A percentile compares a stretch with the other conserved stretches of the same genome.
Conservation (phyloP, 352 stramenopile species). For the Phytophthora megakarya region DNA sequence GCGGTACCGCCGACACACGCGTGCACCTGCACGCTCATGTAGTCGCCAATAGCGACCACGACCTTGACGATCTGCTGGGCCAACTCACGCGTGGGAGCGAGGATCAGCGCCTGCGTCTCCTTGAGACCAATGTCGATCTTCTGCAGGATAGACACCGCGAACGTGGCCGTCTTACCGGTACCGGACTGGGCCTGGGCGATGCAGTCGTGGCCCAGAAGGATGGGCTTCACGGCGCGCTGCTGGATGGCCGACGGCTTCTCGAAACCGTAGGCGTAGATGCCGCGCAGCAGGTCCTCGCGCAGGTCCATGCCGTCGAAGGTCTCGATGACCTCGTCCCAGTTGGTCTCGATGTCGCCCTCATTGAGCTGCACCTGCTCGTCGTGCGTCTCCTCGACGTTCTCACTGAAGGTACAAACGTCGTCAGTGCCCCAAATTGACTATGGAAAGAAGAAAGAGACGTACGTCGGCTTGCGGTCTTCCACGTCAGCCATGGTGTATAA, state of each 20-base stretch:
- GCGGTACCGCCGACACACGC: slow-evolving; percentile 98
- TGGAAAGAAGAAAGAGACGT: not conserved
- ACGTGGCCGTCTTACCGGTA: slow-evolving; percentile 99
- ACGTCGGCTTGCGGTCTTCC: slow-evolving; percentile 78
- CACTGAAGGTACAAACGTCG: slow-evolving; percentile 26
- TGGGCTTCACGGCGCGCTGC: slow-evolving; percentile 98
- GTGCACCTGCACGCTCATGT: slow-evolving; percentile 98
- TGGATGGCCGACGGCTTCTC: slow-evolving; percentile 99
- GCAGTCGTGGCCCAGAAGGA: slow-evolving; percentile 97
- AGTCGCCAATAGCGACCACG: slow-evolving; percentile 93
- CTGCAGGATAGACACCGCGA: slow-evolving; percentile 98
- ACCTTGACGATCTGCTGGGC: slow-evolving; percentile 99
- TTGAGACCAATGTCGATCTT: slow-evolving; percentile 95
- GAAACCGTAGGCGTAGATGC: slow-evolving; percentile 99
- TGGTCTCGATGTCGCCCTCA: slow-evolving; percentile 97
- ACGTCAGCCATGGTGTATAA: slow-evolving; percentile 74
- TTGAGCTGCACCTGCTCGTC: slow-evolving; percentile 72
- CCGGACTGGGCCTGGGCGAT: slow-evolving; percentile 99
- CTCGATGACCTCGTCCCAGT: slow-evolving; percentile 98
- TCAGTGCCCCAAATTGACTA: slow-evolving; percentile 1
- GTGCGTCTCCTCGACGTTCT: slow-evolving; percentile 67
- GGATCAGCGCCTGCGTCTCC: slow-evolving; percentile 98
- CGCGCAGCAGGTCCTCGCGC: slow-evolving; percentile 97
- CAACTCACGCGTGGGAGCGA: slow-evolving; percentile 99
- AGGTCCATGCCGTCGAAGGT: slow-evolving; percentile 99